Percentiles rank a stretch among this genome's conserved stretches.
phyloP scores from a whole-genome alignment of 768 basidiomycete species.

The Psilocybe subaeruginosa region DNA sequence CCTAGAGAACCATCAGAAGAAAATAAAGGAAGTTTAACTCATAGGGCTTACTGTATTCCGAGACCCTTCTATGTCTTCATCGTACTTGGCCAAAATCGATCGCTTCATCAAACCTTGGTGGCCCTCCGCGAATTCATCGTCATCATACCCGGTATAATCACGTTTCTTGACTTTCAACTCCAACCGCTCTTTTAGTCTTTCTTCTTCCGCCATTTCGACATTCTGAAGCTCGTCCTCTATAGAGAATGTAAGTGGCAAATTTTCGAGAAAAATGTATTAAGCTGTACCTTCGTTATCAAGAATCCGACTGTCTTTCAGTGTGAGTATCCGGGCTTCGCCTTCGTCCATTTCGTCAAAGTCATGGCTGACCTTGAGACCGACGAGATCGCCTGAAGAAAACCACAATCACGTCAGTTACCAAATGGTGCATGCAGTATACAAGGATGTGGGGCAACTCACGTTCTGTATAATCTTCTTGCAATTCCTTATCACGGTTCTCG shows the following conservation, averaged over 20 bases:
- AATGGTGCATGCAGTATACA: not conserved
- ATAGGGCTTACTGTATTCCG: conserved; percentile 60
- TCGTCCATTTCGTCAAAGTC: conserved; percentile 91
- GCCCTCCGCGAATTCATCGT: conserved; percentile 86
- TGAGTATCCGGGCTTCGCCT: conserved; percentile 94
- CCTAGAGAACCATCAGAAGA: conserved; percentile 46
- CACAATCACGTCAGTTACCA: not conserved
- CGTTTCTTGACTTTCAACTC: conserved; percentile 88
- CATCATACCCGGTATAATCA: conserved; percentile 95
- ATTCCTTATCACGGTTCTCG: conserved; percentile 80
- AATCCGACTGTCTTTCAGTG: conserved; percentile 93
- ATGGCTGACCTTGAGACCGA: conserved; percentile 94
- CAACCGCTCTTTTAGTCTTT: conserved; percentile 74
- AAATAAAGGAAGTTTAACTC: not conserved
- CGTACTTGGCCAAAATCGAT: conserved; percentile 89
- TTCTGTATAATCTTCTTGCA: conserved; percentile 83
- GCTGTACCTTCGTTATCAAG: conserved; percentile 88
- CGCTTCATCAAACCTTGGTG: conserved; percentile 74
- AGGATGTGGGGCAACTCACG: conserved; percentile 50
- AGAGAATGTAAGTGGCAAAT: conserved; percentile 1
- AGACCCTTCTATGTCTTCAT: conserved; percentile 82
- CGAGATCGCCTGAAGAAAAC: conserved; percentile 71
- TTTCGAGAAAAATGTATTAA: not conserved
- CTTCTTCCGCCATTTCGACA: conserved; percentile 90
- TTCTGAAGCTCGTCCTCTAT: conserved; percentile 98